Conservation (phyloP, 805 yeast genomes). For the Cyberlindnera euphorbiae region DNA sequence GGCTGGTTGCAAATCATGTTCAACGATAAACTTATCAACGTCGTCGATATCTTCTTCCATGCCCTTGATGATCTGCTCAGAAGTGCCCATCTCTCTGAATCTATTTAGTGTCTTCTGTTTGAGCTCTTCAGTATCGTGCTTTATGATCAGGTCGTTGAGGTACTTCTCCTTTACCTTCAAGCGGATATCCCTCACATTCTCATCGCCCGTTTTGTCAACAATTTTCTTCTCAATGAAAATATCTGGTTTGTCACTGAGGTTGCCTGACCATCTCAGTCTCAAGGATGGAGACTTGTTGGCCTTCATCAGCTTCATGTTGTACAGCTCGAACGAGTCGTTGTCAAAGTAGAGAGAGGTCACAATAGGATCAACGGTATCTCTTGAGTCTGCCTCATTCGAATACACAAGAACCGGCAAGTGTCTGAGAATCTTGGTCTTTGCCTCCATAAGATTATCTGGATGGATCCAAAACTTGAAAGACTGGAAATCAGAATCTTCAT, state of each 20-base stretch:
- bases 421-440: conserved; percentile 89
- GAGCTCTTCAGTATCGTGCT: conserved; percentile 37
- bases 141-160: conserved; percentile 64
- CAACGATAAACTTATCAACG: conserved; percentile 57
- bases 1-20: conserved; percentile 73
- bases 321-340: conserved; percentile 73
- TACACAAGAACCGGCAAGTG: conserved; percentile 90
- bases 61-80: conserved; percentile 45
- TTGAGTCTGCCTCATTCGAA: conserved; percentile 37
- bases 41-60: conserved; percentile 51
- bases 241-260: conserved; percentile 69
- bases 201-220: conserved; percentile 47
- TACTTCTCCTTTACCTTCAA: conserved; percentile 76
- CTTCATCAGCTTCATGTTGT: conserved; percentile 77
- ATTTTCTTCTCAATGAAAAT: conserved; percentile 76
- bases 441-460: conserved; percentile 96
- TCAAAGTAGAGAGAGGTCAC: conserved; percentile 88
- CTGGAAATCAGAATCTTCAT: conserved; percentile 37
- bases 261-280: conserved; percentile 89
- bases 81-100: conserved; percentile 57
- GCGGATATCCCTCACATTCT: conserved; percentile 59
- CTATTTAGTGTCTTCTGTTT: conserved; percentile 53
- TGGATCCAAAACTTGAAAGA: conserved; percentile 94
- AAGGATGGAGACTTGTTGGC: conserved; percentile 66
- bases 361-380: conserved; percentile 62